phyloP scores from a whole-genome alignment of 768 basidiomycete genomes.

The Suillus subaureus region DNA sequence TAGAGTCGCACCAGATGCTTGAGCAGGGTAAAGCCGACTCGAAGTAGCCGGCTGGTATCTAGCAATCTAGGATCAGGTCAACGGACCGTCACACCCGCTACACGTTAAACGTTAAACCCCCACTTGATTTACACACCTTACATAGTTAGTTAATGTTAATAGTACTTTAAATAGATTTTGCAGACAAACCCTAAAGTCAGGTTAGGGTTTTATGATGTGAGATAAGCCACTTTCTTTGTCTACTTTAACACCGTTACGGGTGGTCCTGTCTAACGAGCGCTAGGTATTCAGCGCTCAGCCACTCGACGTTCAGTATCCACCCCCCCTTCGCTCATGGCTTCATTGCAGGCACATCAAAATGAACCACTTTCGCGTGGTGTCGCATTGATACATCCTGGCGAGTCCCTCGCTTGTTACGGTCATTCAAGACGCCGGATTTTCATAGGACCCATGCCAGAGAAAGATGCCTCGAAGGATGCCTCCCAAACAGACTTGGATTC shows the following conservation, averaged over 20 bases:
- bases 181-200: constrained; percentile 9
- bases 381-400: neutral
- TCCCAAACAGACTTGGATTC: constrained; percentile 39
- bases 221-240: neutral
- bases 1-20: constrained; percentile 60
- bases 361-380: neutral
- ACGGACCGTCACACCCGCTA: constrained; percentile 11
- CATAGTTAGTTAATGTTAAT: neutral
- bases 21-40: constrained; percentile 24
- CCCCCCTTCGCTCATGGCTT: neutral
- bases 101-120: constrained; percentile 1
- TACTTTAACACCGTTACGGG: neutral
- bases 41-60: constrained; percentile 23
- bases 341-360: neutral
- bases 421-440: constrained; percentile 58
- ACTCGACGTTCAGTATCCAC: neutral
- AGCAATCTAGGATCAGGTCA: neutral
- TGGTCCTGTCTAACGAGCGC: neutral
- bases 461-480: constrained; percentile 52
- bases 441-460: constrained; percentile 77
- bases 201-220: constrained; percentile 28
- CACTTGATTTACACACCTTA: neutral
- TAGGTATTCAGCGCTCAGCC: neutral
- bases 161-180: neutral
- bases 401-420: constrained; percentile 14